Conservation (phyloP, 257 asterid genomes). For the Knoxia roxburghii region DNA sequence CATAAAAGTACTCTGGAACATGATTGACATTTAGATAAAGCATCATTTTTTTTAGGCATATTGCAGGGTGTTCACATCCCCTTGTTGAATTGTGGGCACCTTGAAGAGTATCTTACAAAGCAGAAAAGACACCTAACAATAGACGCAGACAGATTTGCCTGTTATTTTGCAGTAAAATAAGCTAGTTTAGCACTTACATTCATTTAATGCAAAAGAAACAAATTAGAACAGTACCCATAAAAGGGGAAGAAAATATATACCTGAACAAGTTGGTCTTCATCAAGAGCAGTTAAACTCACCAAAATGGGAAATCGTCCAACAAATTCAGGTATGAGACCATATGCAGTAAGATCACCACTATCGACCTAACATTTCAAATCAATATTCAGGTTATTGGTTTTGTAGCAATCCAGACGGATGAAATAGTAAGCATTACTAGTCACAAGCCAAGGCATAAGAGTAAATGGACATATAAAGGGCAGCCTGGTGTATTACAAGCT, state of each 20-base stretch:
- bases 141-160: not conserved
- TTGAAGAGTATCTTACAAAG: too few species aligned
- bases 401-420: not conserved
- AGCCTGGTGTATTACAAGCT: too few species aligned
- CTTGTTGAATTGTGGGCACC: too few species aligned
- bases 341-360: slow-evolving; percentile 80
- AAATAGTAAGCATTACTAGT: not conserved
- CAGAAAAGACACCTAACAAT: not conserved
- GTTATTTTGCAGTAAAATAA: not conserved
- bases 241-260: slow-evolving; percentile 25
- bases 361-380: slow-evolving; percentile 58
- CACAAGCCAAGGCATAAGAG: not conserved
- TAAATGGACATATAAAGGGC: not conserved
- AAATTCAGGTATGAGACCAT: slow-evolving; percentile 95
- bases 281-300: slow-evolving; percentile 75
- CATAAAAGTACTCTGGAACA: not conserved
- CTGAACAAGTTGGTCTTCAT: slow-evolving; percentile 86
- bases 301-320: slow-evolving; percentile 88
- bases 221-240: not conserved
- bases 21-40: not conserved
- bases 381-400: slow-evolving; percentile 13
- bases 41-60: not conserved
- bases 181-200: not conserved
- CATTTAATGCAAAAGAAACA: not conserved
- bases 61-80: too few species aligned